Evolutionary conservation across 108 stramenopile genomes (phyloP), one percentile per base, ranked within the genome.

Genomic region (Pseudonitzschia multiseries): DNA sequence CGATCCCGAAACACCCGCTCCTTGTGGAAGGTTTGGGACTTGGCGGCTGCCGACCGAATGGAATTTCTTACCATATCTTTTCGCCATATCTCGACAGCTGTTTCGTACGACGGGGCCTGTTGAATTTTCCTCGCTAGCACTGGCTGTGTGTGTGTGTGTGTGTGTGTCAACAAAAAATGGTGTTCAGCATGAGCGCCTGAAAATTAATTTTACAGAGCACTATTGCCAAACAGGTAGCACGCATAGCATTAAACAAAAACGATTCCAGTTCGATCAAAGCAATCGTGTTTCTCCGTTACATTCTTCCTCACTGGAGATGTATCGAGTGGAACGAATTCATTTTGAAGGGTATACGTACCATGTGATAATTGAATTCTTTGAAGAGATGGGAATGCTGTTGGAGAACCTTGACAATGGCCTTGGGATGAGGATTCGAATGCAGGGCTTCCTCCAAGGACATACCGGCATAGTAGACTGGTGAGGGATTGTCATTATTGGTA

Each of bases 361-460:
- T 80, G 75, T 93, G 91, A 73, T 90, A 87, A 57, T 91, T 90
- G 53, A 96, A 78, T 83, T 92, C 95, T 70, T 96, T 93, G 60
- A 82, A 71, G 18, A 93, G 75, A 68, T 92, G 86, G 21, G 79
- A 78, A 64, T 92, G 82, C 61, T 80, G 59, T 50, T 79, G 69
- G 40, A 92, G 72, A 13, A 92, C 31, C 13, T 77, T 79, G 51
- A 93, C 86, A 61, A 96, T 78, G 62, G 84, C 73, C 50, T 69
- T 57, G 0, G 92, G 91, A 72, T 96, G 87, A 20, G 91, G 84
- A 75, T 96, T 96, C 51, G 71, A 29, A 24, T 69, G 67, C 18
- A 92, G 75, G 59, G 91, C 91, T 29, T 92, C 92, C 59, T 89
- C 86, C n/a, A 96, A 81, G 36, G 71, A 79, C 95, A 96, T 96